Conservation (phyloP, 371 early-diverging fungal species). For the Mucor ambiguus region DNA sequence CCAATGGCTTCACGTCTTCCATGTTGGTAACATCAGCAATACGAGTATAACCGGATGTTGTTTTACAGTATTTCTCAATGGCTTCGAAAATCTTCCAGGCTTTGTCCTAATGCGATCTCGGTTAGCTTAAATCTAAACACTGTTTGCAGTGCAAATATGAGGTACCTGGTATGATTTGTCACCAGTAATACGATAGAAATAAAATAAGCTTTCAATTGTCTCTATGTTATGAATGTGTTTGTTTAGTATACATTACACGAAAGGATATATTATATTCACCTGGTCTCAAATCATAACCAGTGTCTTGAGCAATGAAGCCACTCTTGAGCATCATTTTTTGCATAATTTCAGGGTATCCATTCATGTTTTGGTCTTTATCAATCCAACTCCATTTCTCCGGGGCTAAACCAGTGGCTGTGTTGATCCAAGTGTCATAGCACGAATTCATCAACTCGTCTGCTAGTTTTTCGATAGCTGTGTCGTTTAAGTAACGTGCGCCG, state of each 20-base stretch:
- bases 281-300: slow-evolving; percentile 54
- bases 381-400: slow-evolving; percentile 55
- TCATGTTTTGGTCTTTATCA: slow-evolving; percentile 27
- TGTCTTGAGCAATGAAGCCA: slow-evolving; percentile 31
- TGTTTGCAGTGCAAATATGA: background rate
- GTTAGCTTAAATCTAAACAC: background rate
- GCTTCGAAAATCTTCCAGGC: slow-evolving; percentile 71
- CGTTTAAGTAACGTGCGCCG: slow-evolving; percentile 40
- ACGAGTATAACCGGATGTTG: slow-evolving; percentile 64
- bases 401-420: slow-evolving; percentile 43
- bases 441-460: slow-evolving; percentile 45
- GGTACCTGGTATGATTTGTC: slow-evolving; percentile 61
- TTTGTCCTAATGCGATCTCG: slow-evolving; percentile 46
- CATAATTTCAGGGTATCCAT: slow-evolving; percentile 29
- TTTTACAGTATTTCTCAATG: slow-evolving; percentile 68
- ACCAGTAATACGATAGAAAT: slow-evolving; percentile 74
- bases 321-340: slow-evolving; percentile 22
- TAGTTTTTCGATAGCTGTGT: slow-evolving; percentile 22
- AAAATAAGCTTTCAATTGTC: slow-evolving; percentile 78
- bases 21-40: slow-evolving; percentile 53
- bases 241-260: background rate
- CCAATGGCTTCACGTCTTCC: slow-evolving; percentile 22
- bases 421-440: slow-evolving; percentile 42
- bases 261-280: slow-evolving; percentile 2
- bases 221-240: slow-evolving; percentile 43